These are phyloP conservation scores for Hymenoscyphus linearis DNA, from an alignment of 2,329 filamentous ascomycete genomes.

Conservation along the genomic window DNA sequence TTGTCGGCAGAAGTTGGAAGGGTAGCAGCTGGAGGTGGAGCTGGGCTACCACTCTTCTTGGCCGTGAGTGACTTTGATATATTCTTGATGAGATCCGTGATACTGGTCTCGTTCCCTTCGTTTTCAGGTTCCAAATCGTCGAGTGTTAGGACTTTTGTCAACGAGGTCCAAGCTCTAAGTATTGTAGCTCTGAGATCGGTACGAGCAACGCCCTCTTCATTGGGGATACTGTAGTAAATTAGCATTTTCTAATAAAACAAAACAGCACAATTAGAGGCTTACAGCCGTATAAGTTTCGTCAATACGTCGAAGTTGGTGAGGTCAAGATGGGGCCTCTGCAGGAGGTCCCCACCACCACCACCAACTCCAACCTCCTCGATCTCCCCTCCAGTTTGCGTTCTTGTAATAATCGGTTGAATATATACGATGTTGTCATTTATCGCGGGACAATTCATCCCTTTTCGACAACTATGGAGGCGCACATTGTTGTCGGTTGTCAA, in stretches of 20 bases:
- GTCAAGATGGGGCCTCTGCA: conserved; percentile 62
- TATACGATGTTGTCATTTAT: conserved; percentile 55
- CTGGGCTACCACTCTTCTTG: conserved; percentile 6
- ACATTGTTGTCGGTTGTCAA: conserved; percentile 58
- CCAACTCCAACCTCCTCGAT: conserved; percentile 72
- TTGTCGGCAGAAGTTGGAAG: neutral
- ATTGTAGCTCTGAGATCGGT: conserved; percentile 25
- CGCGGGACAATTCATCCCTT: conserved; percentile 55
- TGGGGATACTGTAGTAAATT: neutral
- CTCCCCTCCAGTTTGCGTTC: conserved; percentile 52
- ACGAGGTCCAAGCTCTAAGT: conserved; percentile 18
- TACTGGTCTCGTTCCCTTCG: conserved; percentile 19
- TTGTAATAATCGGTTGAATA: conserved; percentile 73
- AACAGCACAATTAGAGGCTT: conserved; percentile 27
- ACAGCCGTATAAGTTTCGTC: conserved; percentile 49
- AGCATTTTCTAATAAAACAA: neutral
- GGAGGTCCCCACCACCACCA: conserved; percentile 71
- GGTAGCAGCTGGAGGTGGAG: neutral
- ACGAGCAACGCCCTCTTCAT: neutral
- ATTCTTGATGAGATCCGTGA: conserved; percentile 21
- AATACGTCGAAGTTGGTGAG: conserved; percentile 43
- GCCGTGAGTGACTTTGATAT: conserved; percentile 20
- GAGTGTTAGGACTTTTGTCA: conserved; percentile 24
- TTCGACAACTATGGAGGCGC: conserved; percentile 82
- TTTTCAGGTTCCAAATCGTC: conserved; percentile 17